phyloP scores from a whole-genome alignment of 306 rosid genomes.

The Gillenia trifoliata region DNA sequence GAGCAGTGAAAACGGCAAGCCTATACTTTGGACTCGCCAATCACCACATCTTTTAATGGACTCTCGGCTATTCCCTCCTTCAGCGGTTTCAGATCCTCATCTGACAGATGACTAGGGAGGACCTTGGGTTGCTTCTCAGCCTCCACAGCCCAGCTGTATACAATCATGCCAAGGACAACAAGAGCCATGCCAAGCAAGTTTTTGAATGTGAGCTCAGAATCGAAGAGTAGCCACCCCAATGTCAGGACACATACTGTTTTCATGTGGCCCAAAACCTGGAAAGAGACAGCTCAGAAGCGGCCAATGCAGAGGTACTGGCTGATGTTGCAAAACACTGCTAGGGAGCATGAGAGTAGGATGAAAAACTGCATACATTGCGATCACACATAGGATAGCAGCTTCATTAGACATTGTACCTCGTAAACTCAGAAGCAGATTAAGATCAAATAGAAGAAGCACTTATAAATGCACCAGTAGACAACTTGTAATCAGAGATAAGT shows the following conservation, averaged over 20 bases:
- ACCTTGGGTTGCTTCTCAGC: conserved; percentile 33
- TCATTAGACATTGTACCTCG: no score
- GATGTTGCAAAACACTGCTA: conserved; percentile 54
- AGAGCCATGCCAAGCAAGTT: conserved; percentile 41
- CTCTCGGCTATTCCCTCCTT: no score
- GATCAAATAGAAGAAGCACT: conserved; percentile 22
- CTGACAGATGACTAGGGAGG: conserved; percentile 8
- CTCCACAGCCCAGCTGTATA: conserved; percentile 46
- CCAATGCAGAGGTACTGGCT: conserved; percentile 58
- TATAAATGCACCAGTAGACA: conserved; percentile 31
- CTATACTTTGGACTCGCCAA: no score
- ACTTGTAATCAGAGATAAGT: conserved; percentile 19
- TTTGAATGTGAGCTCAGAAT: conserved; percentile 27
- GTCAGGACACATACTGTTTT: conserved; percentile 40
- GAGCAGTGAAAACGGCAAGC: no score
- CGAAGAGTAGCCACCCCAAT: no score
- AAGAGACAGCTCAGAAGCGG: conserved; percentile 48
- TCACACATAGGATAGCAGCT: no score
- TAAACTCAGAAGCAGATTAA: no score
- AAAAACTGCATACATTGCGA: no score
- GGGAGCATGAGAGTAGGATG: conserved; percentile 50
- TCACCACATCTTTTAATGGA: no score
- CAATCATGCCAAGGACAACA: conserved; percentile 38
- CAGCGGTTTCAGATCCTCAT: no score
- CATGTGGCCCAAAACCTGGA: conserved; percentile 52